phyloP scores from a whole-genome alignment of 208 protist genomes.

The Tetramitus jugosus region DNA sequence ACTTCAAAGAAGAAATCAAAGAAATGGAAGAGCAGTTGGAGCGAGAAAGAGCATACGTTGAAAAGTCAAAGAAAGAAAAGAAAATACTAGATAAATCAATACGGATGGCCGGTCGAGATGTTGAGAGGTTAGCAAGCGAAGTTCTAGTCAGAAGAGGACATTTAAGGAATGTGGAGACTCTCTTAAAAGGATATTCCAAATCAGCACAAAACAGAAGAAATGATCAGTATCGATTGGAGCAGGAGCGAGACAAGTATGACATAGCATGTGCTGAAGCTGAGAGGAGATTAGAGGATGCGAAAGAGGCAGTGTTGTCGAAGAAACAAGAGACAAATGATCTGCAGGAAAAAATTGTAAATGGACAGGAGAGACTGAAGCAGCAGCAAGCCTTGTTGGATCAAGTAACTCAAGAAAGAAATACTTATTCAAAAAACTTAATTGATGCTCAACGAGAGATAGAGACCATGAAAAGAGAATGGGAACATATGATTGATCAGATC shows the following conservation, averaged over 20 bases:
- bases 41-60: neutral
- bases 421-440: conserved; percentile 80
- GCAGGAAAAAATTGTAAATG: conserved; percentile 51
- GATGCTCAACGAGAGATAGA: conserved; percentile 81
- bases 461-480: conserved; percentile 83
- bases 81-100: neutral
- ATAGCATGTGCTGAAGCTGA: conserved; percentile 35
- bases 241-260: conserved; percentile 48
- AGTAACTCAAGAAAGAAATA: conserved; percentile 65
- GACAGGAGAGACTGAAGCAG: conserved; percentile 56
- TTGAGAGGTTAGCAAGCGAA: neutral
- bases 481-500: conserved; percentile 83
- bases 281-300: conserved; percentile 42
- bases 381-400: conserved; percentile 65
- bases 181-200: no score
- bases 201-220: neutral
- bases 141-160: neutral
- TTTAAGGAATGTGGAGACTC: neutral
- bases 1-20: neutral
- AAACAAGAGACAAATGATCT: conserved; percentile 59
- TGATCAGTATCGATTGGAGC: conserved; percentile 10
- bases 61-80: neutral
- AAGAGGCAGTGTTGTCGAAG: conserved; percentile 50
- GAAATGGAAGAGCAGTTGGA: conserved; percentile 10
- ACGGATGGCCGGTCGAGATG: neutral